Conservation (phyloP, 257 asterid genomes). For the Ocimum tenuiflorum region DNA sequence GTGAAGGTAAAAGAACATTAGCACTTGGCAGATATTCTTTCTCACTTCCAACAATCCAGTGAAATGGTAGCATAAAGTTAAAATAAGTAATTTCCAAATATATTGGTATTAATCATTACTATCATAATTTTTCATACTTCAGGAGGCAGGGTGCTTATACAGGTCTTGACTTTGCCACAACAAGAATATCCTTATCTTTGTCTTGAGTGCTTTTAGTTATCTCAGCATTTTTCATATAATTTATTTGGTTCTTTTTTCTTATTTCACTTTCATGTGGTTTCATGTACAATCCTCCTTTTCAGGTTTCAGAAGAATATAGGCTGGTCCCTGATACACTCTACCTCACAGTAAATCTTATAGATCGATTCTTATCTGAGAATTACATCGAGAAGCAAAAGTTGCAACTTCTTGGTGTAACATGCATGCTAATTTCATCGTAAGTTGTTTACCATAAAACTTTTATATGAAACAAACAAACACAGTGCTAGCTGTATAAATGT, state of each 20-base stretch:
- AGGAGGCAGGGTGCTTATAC: neutral
- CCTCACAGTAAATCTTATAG: conserved; percentile 93
- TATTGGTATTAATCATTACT: neutral
- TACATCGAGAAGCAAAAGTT: conserved; percentile 78
- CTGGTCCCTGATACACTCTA: conserved; percentile 94
- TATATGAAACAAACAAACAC: neutral
- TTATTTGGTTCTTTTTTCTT: neutral
- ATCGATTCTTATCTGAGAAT: conserved; percentile 66
- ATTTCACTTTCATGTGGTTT: neutral
- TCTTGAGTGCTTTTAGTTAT: neutral
- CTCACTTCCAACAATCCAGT: neutral
- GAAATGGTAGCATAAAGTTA: neutral
- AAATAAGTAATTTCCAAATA: neutral
- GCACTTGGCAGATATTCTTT: neutral
- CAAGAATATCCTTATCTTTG: neutral
- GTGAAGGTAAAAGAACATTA: neutral
- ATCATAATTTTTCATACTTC: neutral
- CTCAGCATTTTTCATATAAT: neutral
- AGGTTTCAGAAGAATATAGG: conserved; percentile 93
- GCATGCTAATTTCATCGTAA: conserved; percentile 99
- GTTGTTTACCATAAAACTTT: conserved; percentile 15
- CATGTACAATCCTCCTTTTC: conserved; percentile 25
- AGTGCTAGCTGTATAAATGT: neutral
- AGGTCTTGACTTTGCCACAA: neutral
- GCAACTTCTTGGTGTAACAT: conserved; percentile 94